phyloP scores from a whole-genome alignment of 345 rosid species.

The Cardiospermum halicacabum region DNA sequence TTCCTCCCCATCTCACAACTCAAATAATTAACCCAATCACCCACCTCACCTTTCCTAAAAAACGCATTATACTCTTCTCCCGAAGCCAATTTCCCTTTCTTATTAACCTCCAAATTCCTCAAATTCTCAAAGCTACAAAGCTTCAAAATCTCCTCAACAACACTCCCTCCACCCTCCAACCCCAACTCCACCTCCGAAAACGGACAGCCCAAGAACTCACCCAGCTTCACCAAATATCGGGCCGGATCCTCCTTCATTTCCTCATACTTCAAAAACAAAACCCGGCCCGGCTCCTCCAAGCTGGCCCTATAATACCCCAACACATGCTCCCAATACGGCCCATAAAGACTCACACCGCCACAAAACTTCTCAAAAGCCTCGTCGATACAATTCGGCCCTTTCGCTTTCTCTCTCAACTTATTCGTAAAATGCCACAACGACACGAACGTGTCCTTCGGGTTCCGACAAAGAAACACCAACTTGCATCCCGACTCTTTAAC shows the following conservation, averaged over 20 bases:
- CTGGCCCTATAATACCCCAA: constrained; percentile 49
- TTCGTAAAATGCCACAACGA: constrained; percentile 57
- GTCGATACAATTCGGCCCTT: constrained; percentile 24
- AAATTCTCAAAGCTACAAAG: constrained; percentile 45
- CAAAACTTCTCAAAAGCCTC: constrained; percentile 40
- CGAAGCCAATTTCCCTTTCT: constrained; percentile 23
- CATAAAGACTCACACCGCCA: constrained; percentile 37
- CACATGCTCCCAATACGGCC: constrained; percentile 65
- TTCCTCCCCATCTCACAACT: constrained; percentile 33
- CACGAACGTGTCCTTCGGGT: constrained; percentile 53
- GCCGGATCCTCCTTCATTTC: constrained; percentile 35
- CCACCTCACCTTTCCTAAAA: constrained; percentile 52
- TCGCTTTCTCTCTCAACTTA: constrained; percentile 26
- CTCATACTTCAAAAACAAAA: constrained; percentile 50
- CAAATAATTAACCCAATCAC: constrained; percentile 48
- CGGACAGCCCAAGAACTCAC: constrained; percentile 41
- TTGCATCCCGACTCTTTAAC: constrained; percentile 33
- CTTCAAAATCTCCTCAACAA: constrained; percentile 37
- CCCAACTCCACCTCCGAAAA: constrained; percentile 43
- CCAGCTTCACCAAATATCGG: constrained; percentile 30
- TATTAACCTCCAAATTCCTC: constrained; percentile 49
- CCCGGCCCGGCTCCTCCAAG: constrained; percentile 30
- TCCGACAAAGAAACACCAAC: constrained; percentile 52
- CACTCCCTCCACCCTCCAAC: constrained; percentile 15
- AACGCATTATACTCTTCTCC: constrained; percentile 25